phyloP scores from a whole-genome alignment of 768 basidiomycete species.

The Myochromella boudieri region DNA sequence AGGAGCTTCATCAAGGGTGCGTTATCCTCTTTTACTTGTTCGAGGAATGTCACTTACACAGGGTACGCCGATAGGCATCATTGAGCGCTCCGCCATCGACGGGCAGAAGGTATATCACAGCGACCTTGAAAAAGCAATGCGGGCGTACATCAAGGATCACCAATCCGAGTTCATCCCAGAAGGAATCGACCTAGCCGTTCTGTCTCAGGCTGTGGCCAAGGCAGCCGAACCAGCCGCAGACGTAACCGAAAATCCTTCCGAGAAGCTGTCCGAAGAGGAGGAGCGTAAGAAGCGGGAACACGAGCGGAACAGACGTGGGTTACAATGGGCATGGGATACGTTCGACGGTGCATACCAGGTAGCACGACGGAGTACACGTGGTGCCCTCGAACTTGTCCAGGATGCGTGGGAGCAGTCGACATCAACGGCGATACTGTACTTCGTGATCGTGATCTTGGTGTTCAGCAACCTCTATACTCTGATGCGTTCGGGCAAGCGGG shows the following conservation, averaged over 20 bases:
- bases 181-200: slow-evolving; percentile 61
- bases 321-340: slow-evolving; percentile 91
- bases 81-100: slow-evolving; percentile 87
- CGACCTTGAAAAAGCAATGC: slow-evolving; percentile 84
- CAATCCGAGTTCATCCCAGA: slow-evolving; percentile 87
- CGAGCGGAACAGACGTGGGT: slow-evolving; percentile 66
- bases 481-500: slow-evolving; percentile 39
- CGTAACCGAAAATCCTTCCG: slow-evolving; percentile 26
- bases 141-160: slow-evolving; percentile 86
- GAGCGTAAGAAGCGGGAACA: slow-evolving; percentile 59
- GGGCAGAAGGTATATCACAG: slow-evolving; percentile 87
- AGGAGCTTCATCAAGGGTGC: slow-evolving; percentile 94
- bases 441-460: slow-evolving; percentile 71
- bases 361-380: slow-evolving; percentile 65
- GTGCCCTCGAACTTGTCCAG: slow-evolving; percentile 72
- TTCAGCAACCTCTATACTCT: slow-evolving; percentile 76
- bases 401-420: slow-evolving; percentile 82
- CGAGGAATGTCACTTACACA: not conserved
- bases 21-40: not conserved
- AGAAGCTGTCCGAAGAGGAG: slow-evolving; percentile 30
- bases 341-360: slow-evolving; percentile 76
- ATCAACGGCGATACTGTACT: slow-evolving; percentile 67
- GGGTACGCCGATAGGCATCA: slow-evolving; percentile 66
- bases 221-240: slow-evolving; percentile 18
- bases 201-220: slow-evolving; percentile 45